Conservation (phyloP, 129 eudicot species). For the Kitagawia praeruptora region DNA sequence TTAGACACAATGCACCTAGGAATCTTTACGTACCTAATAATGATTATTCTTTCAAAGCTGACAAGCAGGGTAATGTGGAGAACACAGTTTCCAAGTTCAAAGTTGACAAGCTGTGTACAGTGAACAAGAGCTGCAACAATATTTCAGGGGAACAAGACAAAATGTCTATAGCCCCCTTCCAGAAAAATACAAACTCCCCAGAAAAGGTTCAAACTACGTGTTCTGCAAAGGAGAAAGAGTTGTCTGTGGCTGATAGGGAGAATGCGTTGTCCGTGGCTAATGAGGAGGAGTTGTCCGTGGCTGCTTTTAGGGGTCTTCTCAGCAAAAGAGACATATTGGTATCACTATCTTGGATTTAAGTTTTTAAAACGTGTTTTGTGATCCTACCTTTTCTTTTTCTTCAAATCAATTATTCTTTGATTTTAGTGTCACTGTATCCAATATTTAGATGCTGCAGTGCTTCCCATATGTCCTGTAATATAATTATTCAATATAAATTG, state of each 20-base stretch:
- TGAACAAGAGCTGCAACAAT: constrained; percentile 12
- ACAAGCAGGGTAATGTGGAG: neutral
- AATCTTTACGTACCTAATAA: too few species aligned
- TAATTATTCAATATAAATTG: neutral
- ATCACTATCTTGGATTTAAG: neutral
- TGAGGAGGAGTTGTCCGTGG: constrained; percentile 15
- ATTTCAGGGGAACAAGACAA: constrained; percentile 15
- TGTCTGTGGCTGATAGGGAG: constrained; percentile 17
- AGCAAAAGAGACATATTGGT: constrained; percentile 10
- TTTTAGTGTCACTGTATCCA: neutral
- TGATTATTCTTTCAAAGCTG: neutral
- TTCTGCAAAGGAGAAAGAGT: constrained; percentile 27
- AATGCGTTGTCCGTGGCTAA: constrained; percentile 22
- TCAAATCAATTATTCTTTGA: neutral
- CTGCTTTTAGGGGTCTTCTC: constrained; percentile 34
- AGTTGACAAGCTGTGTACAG: constrained; percentile 19
- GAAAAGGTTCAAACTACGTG: constrained; percentile 22
- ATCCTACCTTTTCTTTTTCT: neutral
- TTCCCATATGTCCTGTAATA: neutral
- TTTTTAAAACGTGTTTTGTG: neutral
- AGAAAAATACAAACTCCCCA: constrained; percentile 8
- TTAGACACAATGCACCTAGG: too few species aligned
- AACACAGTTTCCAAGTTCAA: constrained; percentile 4
- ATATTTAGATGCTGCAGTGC: neutral
- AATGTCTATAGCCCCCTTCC: constrained; percentile 11